Conservation (phyloP, 2,329 filamentous ascomycete genomes). For the Lasiodiplodia citricola region DNA sequence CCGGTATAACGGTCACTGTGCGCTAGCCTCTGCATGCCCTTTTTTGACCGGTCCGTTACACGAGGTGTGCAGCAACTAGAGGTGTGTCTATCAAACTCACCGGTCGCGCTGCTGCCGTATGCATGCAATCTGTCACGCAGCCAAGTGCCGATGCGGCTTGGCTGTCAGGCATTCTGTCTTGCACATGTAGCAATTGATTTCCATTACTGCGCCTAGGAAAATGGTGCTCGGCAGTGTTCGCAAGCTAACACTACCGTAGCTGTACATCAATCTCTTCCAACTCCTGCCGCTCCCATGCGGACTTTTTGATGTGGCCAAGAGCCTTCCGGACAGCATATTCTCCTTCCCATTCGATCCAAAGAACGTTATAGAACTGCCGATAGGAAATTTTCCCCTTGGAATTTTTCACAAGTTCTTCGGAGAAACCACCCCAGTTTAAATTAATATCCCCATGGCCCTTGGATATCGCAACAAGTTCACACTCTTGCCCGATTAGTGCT, state of each 20-base stretch:
- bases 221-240: not conserved
- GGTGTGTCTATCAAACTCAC: too few relatives aligned
- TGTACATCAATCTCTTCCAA: constrained; percentile 30
- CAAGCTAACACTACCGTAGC: not conserved
- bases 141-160: too few relatives aligned
- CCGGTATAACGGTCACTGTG: too few relatives aligned
- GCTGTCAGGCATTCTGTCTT: too few relatives aligned
- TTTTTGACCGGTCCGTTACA: not conserved
- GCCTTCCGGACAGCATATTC: constrained; percentile 33
- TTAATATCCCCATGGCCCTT: not conserved
- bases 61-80: too few relatives aligned
- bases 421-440: too few relatives aligned
- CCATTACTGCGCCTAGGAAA: not conserved
- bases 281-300: constrained; percentile 28
- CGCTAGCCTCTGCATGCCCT: not conserved
- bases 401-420: not conserved
- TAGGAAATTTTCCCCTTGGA: rapidly evolving
- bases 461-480: not conserved
- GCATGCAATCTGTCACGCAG: too few relatives aligned
- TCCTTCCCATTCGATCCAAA: constrained; percentile 34
- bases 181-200: too few relatives aligned
- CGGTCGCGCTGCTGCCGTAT: too few relatives aligned
- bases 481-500: not conserved
- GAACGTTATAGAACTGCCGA: constrained; percentile 29
- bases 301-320: constrained; percentile 31